Base-by-base conservation (phyloP, 140 eudicot genomes). In the Cichorium intybus region DNA sequence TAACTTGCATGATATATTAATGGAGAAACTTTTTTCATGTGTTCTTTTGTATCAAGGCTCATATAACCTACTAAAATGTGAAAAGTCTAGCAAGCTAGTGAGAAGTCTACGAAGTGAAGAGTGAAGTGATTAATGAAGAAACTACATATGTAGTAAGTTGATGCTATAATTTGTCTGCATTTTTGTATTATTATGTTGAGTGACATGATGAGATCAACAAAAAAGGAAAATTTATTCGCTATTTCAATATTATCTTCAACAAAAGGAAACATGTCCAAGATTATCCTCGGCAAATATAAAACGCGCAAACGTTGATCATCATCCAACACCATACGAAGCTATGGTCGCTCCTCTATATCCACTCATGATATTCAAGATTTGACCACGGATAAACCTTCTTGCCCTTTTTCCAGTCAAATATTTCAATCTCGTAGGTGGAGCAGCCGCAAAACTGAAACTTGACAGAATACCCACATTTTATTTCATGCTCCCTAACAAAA, bases 381-480 rank as follows among this genome's bases (percentile, higher is more conserved):
- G 66, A 35, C 66, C 66, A 60, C 37, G 31, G 66, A 29, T 60
- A 60, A 37, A 60, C 33, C 66, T 14, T 60, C 66, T 60, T 60
- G 49, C 17, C 11, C 24, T 46, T 34, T 34, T 33, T 58, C 29
- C 24, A 4, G 15, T 60, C 51, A 37, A 10, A 37, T 27, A 60
- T 60, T 35, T 60, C 66, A 7, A 43, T 34, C 33, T 35, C 51
- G 3, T 21, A 37, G 66, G 66, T 60, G 51, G 66, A 60, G 28
- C 15, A 21, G 23, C 66, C 66, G 14, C 22, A 10, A 37, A 60
- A 60, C 14, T 56, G 20, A 24, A 60, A 60, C 51, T 60, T 60
- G 34, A 60, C 51, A 35, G 5, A 51, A 22, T 60, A 60, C 17
- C 51, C 51, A 11, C 3, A 6, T 15, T 60, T 6, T 60, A 60